These are phyloP conservation scores for Galeopsis tetrahit DNA, from an alignment of 257 asterid species.

Conservation along the genomic window DNA sequence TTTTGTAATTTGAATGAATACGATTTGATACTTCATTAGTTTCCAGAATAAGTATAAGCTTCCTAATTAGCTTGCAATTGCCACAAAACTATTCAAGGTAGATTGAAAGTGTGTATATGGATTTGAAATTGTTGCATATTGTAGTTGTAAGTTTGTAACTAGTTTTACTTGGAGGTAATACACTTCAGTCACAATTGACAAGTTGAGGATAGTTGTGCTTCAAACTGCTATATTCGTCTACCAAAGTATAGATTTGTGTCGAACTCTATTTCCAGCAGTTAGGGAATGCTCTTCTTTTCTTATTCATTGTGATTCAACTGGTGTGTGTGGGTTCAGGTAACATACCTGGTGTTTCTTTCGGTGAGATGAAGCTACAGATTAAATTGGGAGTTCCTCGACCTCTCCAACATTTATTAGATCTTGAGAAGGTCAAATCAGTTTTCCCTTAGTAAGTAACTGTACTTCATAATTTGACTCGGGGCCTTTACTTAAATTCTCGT, in stretches of 20 bases:
- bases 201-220: not conserved
- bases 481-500: not conserved
- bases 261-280: slow-evolving; percentile 2
- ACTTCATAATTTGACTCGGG: slow-evolving; percentile 1
- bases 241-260: not conserved
- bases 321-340: slow-evolving; percentile 54
- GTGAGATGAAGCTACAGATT: slow-evolving; percentile 93
- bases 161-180: not conserved
- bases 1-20: not conserved
- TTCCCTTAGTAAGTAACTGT: slow-evolving; percentile 87
- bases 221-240: not conserved
- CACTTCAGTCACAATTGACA: not conserved
- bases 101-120: not conserved
- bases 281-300: slow-evolving; percentile 14
- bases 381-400: slow-evolving; percentile 87
- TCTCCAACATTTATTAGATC: slow-evolving; percentile 72
- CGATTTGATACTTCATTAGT: slow-evolving; percentile 3
- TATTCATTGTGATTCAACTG: not conserved
- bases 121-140: not conserved
- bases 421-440: slow-evolving; percentile 84
- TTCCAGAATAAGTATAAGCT: not conserved
- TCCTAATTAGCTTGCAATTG: slow-evolving; percentile 6
- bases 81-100: not conserved
- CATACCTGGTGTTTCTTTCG: slow-evolving; percentile 90
- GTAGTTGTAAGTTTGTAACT: not conserved